A percentile compares a stretch with the other conserved stretches of the same genome.
These are phyloP conservation scores for Ottelia alismoides DNA, from an alignment of 106 monocot genomes.

Conservation along the genomic window DNA sequence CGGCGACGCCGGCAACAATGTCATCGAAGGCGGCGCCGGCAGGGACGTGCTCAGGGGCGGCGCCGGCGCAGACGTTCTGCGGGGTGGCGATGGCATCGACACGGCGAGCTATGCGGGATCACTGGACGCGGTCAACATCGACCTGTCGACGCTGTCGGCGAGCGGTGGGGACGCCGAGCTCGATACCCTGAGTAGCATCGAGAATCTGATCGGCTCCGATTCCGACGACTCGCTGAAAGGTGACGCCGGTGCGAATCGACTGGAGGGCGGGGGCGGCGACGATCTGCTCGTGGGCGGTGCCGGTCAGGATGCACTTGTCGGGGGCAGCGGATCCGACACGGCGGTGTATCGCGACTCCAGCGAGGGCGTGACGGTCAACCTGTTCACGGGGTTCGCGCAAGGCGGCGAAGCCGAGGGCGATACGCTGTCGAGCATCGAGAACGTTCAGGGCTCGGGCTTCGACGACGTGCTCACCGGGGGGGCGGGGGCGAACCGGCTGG, in stretches of 20 bases:
- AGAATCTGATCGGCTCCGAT: not conserved
- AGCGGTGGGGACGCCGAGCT: too few relatives aligned
- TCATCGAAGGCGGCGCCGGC: not conserved
- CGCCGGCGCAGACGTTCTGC: not conserved
- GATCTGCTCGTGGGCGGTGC: too few relatives aligned
- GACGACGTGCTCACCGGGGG: too few relatives aligned
- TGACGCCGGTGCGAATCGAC: not conserved
- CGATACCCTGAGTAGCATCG: not conserved
- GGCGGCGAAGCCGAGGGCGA: not conserved
- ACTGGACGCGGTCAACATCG: not conserved
- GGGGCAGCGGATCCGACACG: not conserved
- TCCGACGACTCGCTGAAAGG: not conserved
- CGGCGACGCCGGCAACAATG: not conserved
- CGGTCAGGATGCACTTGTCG: not conserved
- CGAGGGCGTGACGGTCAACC: not conserved
- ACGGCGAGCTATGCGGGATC: not conserved
- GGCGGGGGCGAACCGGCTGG: too few relatives aligned
- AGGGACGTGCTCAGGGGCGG: not conserved
- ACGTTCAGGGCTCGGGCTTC: too few relatives aligned
- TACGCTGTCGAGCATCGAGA: not conserved
- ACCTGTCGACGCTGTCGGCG: not conserved
- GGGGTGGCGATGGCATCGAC: not conserved
- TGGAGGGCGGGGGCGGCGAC: not conserved
- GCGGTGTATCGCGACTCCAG: not conserved
- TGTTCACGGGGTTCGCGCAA: not conserved